Conservation (phyloP, 495 filamentous ascomycete genomes). For the Penicillium roqueforti region DNA sequence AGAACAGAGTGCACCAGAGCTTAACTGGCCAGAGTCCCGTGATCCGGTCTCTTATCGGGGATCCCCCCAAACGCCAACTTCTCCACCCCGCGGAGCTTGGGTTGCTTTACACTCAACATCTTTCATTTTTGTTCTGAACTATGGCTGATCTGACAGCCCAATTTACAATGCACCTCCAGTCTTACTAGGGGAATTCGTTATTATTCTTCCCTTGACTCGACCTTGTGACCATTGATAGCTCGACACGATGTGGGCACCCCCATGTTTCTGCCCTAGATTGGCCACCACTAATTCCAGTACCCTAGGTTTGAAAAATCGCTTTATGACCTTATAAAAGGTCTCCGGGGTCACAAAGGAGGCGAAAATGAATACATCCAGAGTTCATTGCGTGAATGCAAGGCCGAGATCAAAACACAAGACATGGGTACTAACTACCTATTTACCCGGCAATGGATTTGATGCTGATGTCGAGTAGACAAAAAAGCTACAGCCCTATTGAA, state of each 20-base stretch:
- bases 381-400: slow-evolving; percentile 87
- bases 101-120: background rate
- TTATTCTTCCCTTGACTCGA: background rate
- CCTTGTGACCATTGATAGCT: background rate
- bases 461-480: slow-evolving; percentile 58
- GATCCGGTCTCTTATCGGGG: slow-evolving; percentile 25
- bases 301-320: slow-evolving; percentile 96
- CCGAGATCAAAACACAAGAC: slow-evolving; percentile 84
- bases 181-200: background rate
- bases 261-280: slow-evolving; percentile 1
- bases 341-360: slow-evolving; percentile 87
- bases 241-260: slow-evolving; percentile 10
- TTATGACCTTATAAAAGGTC: slow-evolving; percentile 95
- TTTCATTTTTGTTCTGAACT: background rate
- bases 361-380: slow-evolving; percentile 92
- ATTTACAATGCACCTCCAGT: background rate
- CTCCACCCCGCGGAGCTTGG: slow-evolving; percentile 13
- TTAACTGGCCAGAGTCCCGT: slow-evolving; percentile 18
- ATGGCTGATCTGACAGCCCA: background rate
- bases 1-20: background rate
- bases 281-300: slow-evolving; percentile 3
- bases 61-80: slow-evolving; percentile 5
- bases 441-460: slow-evolving; percentile 1
- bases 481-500: slow-evolving; percentile 95
- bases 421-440: slow-evolving; percentile 57